These are phyloP conservation scores for Starmerella geochares DNA, from an alignment of 805 yeast species.

Conservation along the genomic window DNA sequence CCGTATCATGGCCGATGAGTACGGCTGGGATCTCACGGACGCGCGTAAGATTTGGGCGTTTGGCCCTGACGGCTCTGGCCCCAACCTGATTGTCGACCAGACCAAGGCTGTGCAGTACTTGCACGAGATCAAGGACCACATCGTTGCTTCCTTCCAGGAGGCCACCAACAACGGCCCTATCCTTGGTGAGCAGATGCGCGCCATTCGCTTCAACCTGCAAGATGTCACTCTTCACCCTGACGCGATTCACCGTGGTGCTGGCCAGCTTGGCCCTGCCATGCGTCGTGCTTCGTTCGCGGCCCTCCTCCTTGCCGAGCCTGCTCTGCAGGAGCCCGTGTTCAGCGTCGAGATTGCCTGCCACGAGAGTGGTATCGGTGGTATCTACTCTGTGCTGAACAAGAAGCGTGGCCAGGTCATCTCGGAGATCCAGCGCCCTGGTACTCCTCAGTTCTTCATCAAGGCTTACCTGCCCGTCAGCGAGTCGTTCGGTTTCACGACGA, in stretches of 20 bases:
- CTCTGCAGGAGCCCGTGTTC: slow-evolving; percentile 98
- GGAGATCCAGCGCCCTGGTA: slow-evolving; percentile 99
- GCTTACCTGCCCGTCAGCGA: slow-evolving; percentile 99
- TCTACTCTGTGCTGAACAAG: slow-evolving; percentile 97
- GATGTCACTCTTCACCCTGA: slow-evolving; percentile 99
- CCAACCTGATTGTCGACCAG: slow-evolving; percentile 97
- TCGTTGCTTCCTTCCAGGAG: slow-evolving; percentile 99
- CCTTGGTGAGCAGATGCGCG: slow-evolving; percentile 92
- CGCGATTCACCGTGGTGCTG: slow-evolving; percentile 99
- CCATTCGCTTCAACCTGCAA: slow-evolving; percentile 92
- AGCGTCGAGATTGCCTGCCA: slow-evolving; percentile 99
- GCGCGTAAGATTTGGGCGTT: slow-evolving; percentile 99
- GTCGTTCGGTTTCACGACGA: slow-evolving; percentile 99
- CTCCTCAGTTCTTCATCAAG: slow-evolving; percentile 98
- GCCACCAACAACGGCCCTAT: slow-evolving; percentile 99
- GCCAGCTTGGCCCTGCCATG: slow-evolving; percentile 99
- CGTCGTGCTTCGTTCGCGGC: slow-evolving; percentile 99
- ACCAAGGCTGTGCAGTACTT: slow-evolving; percentile 99
- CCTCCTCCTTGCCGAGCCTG: slow-evolving; percentile 95
- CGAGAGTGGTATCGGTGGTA: slow-evolving; percentile 99
- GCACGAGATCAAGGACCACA: slow-evolving; percentile 98
- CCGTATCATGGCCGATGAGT: slow-evolving; percentile 96
- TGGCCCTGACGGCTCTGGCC: slow-evolving; percentile 99
- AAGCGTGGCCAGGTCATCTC: slow-evolving; percentile 97
- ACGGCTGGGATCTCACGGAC: slow-evolving; percentile 98